Evolutionary conservation across 2,329 filamentous ascomycete genomes (phyloP).

Genomic region (Aureobasidium sp.): DNA sequence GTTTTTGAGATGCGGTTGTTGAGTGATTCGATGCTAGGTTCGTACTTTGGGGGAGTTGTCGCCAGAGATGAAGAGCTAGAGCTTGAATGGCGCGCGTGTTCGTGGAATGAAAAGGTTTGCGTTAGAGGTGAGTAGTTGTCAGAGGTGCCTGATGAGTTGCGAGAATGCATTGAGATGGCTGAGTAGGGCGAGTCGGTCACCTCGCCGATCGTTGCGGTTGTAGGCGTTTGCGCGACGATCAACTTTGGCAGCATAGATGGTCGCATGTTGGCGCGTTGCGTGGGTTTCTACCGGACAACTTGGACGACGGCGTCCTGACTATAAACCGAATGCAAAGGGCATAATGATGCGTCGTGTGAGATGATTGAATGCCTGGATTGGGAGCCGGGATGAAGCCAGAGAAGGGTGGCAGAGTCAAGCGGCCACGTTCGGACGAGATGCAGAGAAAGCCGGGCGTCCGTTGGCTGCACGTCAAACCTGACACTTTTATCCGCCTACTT

Average conservation of each 20-base stretch:
- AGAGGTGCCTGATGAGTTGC: conserved; percentile 37
- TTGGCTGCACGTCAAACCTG: conserved; percentile 4
- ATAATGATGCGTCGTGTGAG: conserved; percentile 1
- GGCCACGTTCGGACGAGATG: neutral
- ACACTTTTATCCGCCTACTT: neutral
- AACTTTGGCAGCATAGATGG: conserved; percentile 31
- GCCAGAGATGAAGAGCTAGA: conserved; percentile 69
- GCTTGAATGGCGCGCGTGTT: conserved; percentile 59
- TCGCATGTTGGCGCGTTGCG: conserved; percentile 23
- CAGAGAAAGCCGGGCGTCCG: neutral
- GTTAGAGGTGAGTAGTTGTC: conserved; percentile 62
- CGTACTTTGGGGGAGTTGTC: conserved; percentile 45
- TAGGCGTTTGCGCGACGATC: conserved; percentile 27
- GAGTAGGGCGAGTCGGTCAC: conserved; percentile 19
- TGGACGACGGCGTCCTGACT: conserved; percentile 11
- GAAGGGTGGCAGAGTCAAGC: neutral
- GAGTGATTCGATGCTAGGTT: conserved; percentile 46
- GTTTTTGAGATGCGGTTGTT: conserved; percentile 50
- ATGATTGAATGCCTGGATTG: neutral
- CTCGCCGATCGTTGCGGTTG: conserved; percentile 19
- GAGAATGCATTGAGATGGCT: conserved; percentile 24
- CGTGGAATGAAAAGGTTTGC: conserved; percentile 57
- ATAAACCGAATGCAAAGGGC: conserved; percentile 6
- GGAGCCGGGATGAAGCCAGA: neutral
- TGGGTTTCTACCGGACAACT: neutral